Percentiles rank a stretch among this genome's conserved stretches.
phyloP scores from a whole-genome alignment of 1,139 yeast genomes.

The Geotrichum siamense region DNA sequence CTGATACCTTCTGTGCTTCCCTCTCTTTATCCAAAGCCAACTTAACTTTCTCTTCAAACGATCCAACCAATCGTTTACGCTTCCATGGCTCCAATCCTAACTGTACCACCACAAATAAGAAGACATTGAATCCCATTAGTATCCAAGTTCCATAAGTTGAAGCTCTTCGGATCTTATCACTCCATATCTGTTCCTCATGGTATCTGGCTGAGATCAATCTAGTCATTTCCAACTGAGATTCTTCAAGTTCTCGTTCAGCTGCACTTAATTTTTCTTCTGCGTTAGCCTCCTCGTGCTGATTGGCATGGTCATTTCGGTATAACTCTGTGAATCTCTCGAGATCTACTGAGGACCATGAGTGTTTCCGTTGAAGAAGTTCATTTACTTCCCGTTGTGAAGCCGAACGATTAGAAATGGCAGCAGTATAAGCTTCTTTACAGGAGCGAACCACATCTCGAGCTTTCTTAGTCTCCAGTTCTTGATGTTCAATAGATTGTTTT shows the following conservation, averaged over 20 bases:
- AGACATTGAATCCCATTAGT: constrained; percentile 78
- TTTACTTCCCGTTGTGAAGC: constrained; percentile 79
- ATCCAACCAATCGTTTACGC: constrained; percentile 64
- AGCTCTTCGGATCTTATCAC: constrained; percentile 87
- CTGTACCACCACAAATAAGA: constrained; percentile 74
- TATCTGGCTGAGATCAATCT: constrained; percentile 79
- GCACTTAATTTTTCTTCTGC: constrained; percentile 46
- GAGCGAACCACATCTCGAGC: constrained; percentile 45
- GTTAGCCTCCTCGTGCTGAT: constrained; percentile 54
- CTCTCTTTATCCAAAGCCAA: constrained; percentile 14
- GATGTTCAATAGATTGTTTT: constrained; percentile 50
- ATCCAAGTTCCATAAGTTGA: constrained; percentile 97
- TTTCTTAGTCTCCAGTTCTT: constrained; percentile 41
- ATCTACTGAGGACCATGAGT: constrained; percentile 70
- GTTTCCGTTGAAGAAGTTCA: constrained; percentile 78
- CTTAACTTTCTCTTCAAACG: constrained; percentile 76
- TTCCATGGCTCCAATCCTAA: constrained; percentile 93
- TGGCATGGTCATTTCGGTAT: constrained; percentile 72
- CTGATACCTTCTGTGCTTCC: constrained; percentile 1
- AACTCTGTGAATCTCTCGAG: constrained; percentile 76
- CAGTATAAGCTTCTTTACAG: constrained; percentile 50
- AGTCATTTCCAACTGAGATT: constrained; percentile 59
- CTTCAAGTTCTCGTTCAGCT: constrained; percentile 62
- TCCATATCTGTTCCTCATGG: constrained; percentile 97
- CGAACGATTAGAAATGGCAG: constrained; percentile 60